A percentile compares a stretch with the other conserved stretches of the same genome.
These are phyloP conservation scores for Aureobasidium sp. DNA, from an alignment of 2,329 filamentous ascomycete genomes.

Conservation along the genomic window DNA sequence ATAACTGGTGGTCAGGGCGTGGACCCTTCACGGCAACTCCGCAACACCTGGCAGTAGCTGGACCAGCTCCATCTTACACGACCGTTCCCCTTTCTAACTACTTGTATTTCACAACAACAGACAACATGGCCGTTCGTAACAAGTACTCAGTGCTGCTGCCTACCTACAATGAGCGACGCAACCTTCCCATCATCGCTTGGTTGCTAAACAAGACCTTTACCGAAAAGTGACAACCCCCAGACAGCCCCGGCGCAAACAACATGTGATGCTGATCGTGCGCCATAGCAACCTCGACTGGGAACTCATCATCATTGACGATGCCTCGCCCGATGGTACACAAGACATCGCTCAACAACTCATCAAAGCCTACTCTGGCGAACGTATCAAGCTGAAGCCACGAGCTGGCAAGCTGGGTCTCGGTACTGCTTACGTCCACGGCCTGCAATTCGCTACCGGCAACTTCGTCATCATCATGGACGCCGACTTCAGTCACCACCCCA, in stretches of 20 bases:
- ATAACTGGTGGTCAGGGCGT: background rate
- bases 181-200: slow-evolving; percentile 94
- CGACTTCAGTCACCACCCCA: slow-evolving; percentile 98
- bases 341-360: slow-evolving; percentile 84
- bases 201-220: slow-evolving; percentile 88
- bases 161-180: slow-evolving; percentile 96
- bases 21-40: slow-evolving; percentile 2
- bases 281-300: slow-evolving; percentile 91
- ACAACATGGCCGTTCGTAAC: slow-evolving; percentile 45
- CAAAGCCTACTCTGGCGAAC: slow-evolving; percentile 67
- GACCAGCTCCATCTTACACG: background rate
- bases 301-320: slow-evolving; percentile 96
- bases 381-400: slow-evolving; percentile 78
- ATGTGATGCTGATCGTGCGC: background rate
- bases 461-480: slow-evolving; percentile 99
- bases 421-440: slow-evolving; percentile 90
- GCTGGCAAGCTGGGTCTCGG: slow-evolving; percentile 94
- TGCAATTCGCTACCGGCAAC: slow-evolving; percentile 85
- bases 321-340: slow-evolving; percentile 91
- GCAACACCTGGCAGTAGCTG: slow-evolving; percentile 9
- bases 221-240: slow-evolving; percentile 57
- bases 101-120: background rate
- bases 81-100: background rate
- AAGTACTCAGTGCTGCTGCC: slow-evolving; percentile 97
- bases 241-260: background rate